Evolutionary conservation across 139 green algal genomes (phyloP), one percentile per base, ranked within the genome.

Genomic region (Tetradesmus lagerheimii): DNA sequence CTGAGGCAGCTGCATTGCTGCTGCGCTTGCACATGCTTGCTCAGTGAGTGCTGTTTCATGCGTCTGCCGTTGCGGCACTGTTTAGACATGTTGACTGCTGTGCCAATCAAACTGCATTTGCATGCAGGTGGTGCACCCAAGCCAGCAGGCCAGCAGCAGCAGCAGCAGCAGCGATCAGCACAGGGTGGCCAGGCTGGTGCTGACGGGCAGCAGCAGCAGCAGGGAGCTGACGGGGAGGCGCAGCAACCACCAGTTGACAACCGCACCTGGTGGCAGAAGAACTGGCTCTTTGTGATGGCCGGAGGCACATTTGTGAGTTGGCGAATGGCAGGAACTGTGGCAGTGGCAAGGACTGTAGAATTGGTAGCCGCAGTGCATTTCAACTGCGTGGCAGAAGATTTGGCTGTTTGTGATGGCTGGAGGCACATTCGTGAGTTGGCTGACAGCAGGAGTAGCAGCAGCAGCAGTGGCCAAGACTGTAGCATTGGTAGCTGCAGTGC

Each of bases 221-320:
- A 23, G 38, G 83, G 38, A 1, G 64, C 14, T n/a, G 83, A 62
- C 29, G 27, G 34, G 1, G 18, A 80, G 62, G n/a, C 71, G 29
- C 29, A 29, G 12, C 27, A 37, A 2, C 83, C 64, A 18, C 83
- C 83, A 45, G 34, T 41, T 45, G 83, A 88, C 38, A 80, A 29
- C 14, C 37, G 62, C 37, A 88, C 83, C 9, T 88, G 83, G 83
- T 88, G 62, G 83, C 83, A 88, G 64, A 88, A 88, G 64, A 88
- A 88, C 83, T 88, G 83, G 83, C 64, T 88, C 35, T 80, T 88
- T 80, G 83, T 88, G 15, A 88, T 88, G 83, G 83, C 83, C 8
- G 83, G 83, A n/a, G 37, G 64, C 15, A 88, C 64, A 0, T 77
- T 88, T 37, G 83, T 88, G 64, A 62, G 81, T n/a, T n/a, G n/a